Evolutionary conservation across 176 grass and related monocot genomes (phyloP).

Genomic region (Secale cereale): DNA sequence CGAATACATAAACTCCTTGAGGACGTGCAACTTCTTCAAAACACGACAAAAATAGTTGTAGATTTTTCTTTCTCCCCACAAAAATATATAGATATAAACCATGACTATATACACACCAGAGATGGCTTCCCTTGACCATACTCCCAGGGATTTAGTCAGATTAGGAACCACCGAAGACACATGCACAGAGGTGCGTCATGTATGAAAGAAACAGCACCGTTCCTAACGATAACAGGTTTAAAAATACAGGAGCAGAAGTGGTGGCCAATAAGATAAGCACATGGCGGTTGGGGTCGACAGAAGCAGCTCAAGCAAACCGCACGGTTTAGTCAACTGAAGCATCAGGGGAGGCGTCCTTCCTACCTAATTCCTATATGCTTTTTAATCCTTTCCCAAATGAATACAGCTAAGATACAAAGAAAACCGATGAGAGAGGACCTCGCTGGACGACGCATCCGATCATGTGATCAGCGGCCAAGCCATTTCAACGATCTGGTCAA

Average conservation of each 20-base stretch:
- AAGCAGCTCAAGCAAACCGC: constrained; percentile 24
- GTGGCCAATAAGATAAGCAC: constrained; percentile 18
- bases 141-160: neutral
- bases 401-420: constrained; percentile 29
- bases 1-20: neutral
- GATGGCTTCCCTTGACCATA: neutral
- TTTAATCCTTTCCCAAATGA: constrained; percentile 8
- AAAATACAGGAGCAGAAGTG: neutral
- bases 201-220: neutral
- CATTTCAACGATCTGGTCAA: constrained; percentile 69
- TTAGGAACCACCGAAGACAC: neutral
- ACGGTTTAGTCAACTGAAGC: constrained; percentile 47
- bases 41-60: neutral
- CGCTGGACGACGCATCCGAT: constrained; percentile 25
- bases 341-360: constrained; percentile 45
- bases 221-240: constrained; percentile 14
- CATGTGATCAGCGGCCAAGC: constrained; percentile 28
- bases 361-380: constrained; percentile 42
- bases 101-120: neutral
- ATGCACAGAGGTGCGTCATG: neutral
- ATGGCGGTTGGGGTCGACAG: constrained; percentile 43
- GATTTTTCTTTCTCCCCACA: too few species aligned
- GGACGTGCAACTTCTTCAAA: neutral
- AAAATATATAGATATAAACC: neutral
- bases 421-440: constrained; percentile 17